Evolutionary conservation across 169 alveolate genomes (phyloP), one percentile per base, ranked within the genome.

Genomic region (Eimeria tenella): DNA sequence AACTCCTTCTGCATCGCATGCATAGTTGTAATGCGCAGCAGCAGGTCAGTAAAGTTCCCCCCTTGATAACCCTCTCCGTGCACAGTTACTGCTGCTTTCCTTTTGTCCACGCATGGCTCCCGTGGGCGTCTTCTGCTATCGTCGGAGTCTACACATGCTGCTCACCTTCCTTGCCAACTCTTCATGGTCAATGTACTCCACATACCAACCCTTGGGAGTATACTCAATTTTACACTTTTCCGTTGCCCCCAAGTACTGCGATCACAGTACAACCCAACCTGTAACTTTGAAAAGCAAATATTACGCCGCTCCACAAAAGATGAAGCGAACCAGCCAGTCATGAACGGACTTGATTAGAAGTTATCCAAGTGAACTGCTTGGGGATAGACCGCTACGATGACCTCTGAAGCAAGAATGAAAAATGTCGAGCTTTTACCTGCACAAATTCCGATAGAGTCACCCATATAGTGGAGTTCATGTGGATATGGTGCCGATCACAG

Each of bases 401-500:
- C 42, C 42, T 31, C 42, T 31, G 42, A 31, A 31, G 42, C 42
- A 31, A 31, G 42, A 31, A 31, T 17, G 42, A 84, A 31, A 11
- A 84, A 56, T 11, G 63, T 15, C 15, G 42, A 52, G 7, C 73
- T 4, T 56, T 70, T 81, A 88, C 96, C 94, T 94, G 96, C 49
- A 87, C 93, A 65, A 94, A 94, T n/a, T 81, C 95, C 19, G 95
- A 89, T 15, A 98, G 96, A 25, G 99, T 97, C 49, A 98, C 98
- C 99, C 99, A 98, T n/a, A 96, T 97, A 21, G 99, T 98, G 83
- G 99, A 97, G 86, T 98, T 98, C 99, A 98, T 98, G 94, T 98
- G 99, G 53, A 98, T 98, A 91, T 98, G 99, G 74, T 98, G 96
- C 71, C 98, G 97, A 90, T 98, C 99, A 77, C 98, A 96, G 71